Evolutionary conservation across 208 protist genomes (phyloP).

Genomic region (Phytomonas sp.): DNA sequence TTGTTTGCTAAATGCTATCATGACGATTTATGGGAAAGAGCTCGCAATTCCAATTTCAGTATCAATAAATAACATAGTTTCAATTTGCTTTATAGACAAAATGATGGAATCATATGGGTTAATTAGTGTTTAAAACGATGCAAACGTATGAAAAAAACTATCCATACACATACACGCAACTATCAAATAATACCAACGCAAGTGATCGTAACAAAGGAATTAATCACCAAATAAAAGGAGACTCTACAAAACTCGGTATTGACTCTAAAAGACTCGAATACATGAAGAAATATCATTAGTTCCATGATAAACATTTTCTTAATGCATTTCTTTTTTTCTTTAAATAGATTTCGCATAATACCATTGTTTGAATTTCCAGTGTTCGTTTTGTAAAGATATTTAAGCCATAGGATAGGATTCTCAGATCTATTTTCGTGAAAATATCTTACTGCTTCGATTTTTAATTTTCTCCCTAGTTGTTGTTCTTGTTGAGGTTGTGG

Average conservation of each 20-base stretch:
- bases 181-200: neutral
- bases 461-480: constrained; percentile 6
- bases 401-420: neutral
- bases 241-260: neutral
- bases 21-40: neutral
- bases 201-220: neutral
- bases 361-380: neutral
- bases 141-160: neutral
- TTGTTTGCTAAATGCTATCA: neutral
- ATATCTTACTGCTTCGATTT: neutral
- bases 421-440: neutral
- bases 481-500: constrained; percentile 9
- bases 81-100: neutral
- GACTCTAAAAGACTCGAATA: neutral
- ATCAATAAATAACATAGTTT: neutral
- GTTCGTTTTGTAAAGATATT: neutral
- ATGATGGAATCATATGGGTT: neutral
- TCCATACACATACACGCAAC: neutral
- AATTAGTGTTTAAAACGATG: neutral
- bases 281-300: neutral
- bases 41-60: neutral
- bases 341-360: neutral
- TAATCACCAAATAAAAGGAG: neutral
- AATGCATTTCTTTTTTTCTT: neutral
- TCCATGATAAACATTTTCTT: neutral